Evolutionary conservation across 2,329 filamentous ascomycete genomes (phyloP), one percentile per base, ranked within the genome.

Genomic region (Paecilomyces sp.): DNA sequence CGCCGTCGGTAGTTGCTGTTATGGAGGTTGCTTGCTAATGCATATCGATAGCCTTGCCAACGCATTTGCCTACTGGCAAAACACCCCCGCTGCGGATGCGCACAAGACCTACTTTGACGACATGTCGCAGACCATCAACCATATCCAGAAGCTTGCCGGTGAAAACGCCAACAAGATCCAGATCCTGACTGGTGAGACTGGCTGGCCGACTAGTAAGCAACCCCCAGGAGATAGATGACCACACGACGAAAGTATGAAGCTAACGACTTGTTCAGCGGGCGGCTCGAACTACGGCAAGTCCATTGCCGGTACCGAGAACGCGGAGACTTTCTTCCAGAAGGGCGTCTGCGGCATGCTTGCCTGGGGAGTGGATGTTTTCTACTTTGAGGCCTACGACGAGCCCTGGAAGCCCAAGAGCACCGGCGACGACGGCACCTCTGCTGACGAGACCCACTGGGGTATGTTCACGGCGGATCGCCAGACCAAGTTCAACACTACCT

Each of bases 301-400:
- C 24, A 79, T 81, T 63, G 87, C 88, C 33, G 81, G 84, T 51
- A 80, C 82, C 50, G 67, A 79, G 33, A 85, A 86, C 67, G 86
- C 86, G 30, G 72, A 80, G 63, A 77, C 74, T 25, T 90, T 85
- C 78, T 90, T 81, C 77, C 75, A 83, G 66, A 71, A 83, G 54
- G 84, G 81, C 63, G 81, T 89, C 68, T 90, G 88, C 72, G 81
- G 81, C 57, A 81, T 88, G 68, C 75, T 88, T 36, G 79, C 79
- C 63, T 88, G 85, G 84, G 85, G 85, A 61, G 80, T 85, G 63
- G 88, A 89, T 67, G 83, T 86, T 58, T 90, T 90, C 77, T 88
- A 84, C 75, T 90, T 90, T 66, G 87, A 90, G 79, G 87, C 87
- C 52, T 89, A 88, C 66, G 87, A 89, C 66, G 88, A 90, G 82